These are phyloP conservation scores for Apiotrichum veenhuisii DNA, from an alignment of 1,284 basidiomycete species.

Conservation along the genomic window DNA sequence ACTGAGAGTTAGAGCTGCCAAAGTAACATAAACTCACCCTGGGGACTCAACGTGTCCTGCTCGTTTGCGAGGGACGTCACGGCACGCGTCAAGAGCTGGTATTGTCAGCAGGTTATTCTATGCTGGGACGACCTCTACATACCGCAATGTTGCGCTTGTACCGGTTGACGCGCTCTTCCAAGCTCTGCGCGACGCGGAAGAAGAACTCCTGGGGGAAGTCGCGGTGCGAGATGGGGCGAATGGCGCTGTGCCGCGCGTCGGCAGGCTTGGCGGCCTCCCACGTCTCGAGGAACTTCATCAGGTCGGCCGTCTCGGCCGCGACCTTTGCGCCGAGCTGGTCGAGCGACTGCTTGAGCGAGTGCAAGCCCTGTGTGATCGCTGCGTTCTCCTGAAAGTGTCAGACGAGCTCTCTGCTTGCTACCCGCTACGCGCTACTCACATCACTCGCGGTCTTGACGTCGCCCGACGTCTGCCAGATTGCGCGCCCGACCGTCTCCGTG, in stretches of 20 bases:
- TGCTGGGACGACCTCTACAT: slow-evolving; percentile 10
- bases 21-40: slow-evolving; percentile 18
- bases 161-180: slow-evolving; percentile 36
- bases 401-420: not conserved
- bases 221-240: slow-evolving; percentile 34
- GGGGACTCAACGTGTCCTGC: slow-evolving; percentile 33
- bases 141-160: slow-evolving; percentile 41
- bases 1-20: slow-evolving; percentile 13
- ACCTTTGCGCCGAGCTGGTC: slow-evolving; percentile 31
- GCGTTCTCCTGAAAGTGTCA: slow-evolving; percentile 30
- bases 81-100: slow-evolving; percentile 36
- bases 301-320: slow-evolving; percentile 32
- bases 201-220: slow-evolving; percentile 47
- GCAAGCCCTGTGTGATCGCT: slow-evolving; percentile 34
- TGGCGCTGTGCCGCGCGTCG: slow-evolving; percentile 32
- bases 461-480: slow-evolving; percentile 39
- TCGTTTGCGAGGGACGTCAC: slow-evolving; percentile 33
- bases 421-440: slow-evolving; percentile 16
- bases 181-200: slow-evolving; percentile 24
- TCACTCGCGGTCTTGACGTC: slow-evolving; percentile 41
- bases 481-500: slow-evolving; percentile 33
- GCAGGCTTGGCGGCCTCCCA: slow-evolving; percentile 38
- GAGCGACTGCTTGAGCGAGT: slow-evolving; percentile 25
- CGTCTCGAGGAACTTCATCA: slow-evolving; percentile 38
- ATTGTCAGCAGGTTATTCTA: not conserved